Base-by-base conservation (phyloP, 768 basidiomycete genomes). In the Hygrophorus pudorinus region DNA sequence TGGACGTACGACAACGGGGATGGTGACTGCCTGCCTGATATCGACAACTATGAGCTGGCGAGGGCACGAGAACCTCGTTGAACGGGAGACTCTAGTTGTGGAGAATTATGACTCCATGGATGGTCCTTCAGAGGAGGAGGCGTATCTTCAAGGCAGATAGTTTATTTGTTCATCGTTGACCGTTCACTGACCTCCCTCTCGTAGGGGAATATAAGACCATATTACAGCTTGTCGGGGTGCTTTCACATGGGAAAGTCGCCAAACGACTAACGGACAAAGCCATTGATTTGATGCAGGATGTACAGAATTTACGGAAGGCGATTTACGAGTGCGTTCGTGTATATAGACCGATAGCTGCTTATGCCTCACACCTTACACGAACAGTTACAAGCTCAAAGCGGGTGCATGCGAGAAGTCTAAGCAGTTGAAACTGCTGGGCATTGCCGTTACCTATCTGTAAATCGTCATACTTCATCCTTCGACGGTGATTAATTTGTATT, bases 131-230 rank as follows among this genome's bases (percentile, higher is more conserved):
- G 91, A 93, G 57, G 88, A 92, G 55, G 81, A 88, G 53, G 86
- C 85, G 0, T 93, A 91, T 62, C 68, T 89, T 39, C 81, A 89
- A 65, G 92, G 91, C 83, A 56, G 28, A 58, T 24, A 18, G 31
- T 33, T 27, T 12, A 21, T 34, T 36, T 34, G 34, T 32, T 42
- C 42, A 38, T 33, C 29, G 33, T 32, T 2, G 27, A 13, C 10
- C 34, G 20, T 14, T n/a, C 30, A 18, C 21, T 31, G 14, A 33
- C 33, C 18, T 11, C 18, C 42, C n/a, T n/a, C n/a, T 41, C 28
- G n/a, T 49, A 93, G 93, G 93, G 31, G 93, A 98, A 55, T 99
- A 97, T 70, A 97, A 97, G 69, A 87, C 83, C 3, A 96, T 98
- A 50, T 65, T 99, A 33, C 91, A 93, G 50, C 82, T 99, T 45